Evolutionary conservation across 345 rosid genomes (phyloP), one percentile per base, ranked within the genome.

Genomic region (Salix suchowensis): DNA sequence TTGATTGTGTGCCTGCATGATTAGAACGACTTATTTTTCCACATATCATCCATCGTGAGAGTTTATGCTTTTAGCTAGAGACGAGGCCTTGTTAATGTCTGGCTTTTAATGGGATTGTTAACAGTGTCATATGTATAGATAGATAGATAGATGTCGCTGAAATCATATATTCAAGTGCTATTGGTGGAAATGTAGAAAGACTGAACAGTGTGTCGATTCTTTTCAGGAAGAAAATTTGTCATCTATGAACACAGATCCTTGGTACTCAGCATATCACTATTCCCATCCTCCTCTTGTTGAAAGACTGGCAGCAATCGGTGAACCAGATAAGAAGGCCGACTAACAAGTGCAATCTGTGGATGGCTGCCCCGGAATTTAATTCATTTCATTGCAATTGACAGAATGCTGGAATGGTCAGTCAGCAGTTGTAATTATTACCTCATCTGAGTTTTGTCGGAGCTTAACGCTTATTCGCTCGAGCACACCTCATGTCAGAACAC

Each of bases 201-300:
- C 37, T 48, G 70, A 72, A 54, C 52, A 14, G 46, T 6, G 30
- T 24, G 44, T 19, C 44, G 2, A 32, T 21, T 8, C 60, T 77
- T 84, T 81, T 54, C 96, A 96, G 98, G 99, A 92, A 85, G 99
- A 96, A 79, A 96, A 96, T 82, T 86, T 96, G 76, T 92, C 98
- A 12, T 90, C 98, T 7, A 92, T 96, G 98, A 94, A 96, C 75
- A 92, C 98, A 0, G 98, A 94, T 88, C 99, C 97, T 30, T 92
- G 95, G 94, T 94, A 92, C 87, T 96, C 98, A 2, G 93, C 98
- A 5, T 94, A 94, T 84, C 99, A 96, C 87, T 92, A 96, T 79
- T 96, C 99, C 68, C 99, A 92, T 74, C 98, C 98, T 76, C 97
- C 97, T 7, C 92, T 94, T 24, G 99, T 92, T 0, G 99, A 96